These are phyloP conservation scores for Euphorbia corollata DNA, from an alignment of 441 rosid species.

Conservation along the genomic window DNA sequence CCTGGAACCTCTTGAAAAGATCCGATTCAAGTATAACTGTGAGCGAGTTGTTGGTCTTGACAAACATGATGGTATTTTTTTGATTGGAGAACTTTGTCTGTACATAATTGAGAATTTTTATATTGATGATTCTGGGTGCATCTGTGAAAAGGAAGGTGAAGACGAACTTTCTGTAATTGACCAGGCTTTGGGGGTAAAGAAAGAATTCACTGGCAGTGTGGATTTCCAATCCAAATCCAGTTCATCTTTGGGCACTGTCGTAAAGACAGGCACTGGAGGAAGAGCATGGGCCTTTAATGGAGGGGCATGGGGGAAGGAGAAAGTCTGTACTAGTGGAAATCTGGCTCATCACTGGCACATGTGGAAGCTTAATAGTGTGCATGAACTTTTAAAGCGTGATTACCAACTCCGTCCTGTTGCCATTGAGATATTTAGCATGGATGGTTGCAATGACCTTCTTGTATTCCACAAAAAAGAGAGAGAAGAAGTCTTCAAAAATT, in stretches of 20 bases:
- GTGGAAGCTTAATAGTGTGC: constrained; percentile 98
- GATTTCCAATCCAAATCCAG: constrained; percentile 93
- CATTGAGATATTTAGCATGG: constrained; percentile 99
- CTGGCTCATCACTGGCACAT: constrained; percentile 96
- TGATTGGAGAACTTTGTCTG: constrained; percentile 87
- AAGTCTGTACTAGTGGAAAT: constrained; percentile 64
- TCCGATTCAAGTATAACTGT: constrained; percentile 85
- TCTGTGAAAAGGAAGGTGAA: constrained; percentile 96
- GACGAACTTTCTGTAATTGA: constrained; percentile 99
- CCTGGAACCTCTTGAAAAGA: constrained; percentile 93
- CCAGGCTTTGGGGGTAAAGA: constrained; percentile 99
- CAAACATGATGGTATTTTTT: constrained; percentile 97
- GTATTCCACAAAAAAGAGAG: constrained; percentile 99
- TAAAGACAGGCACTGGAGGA: constrained; percentile 73
- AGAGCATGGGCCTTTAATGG: constrained; percentile 99
- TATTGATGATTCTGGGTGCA: constrained; percentile 76
- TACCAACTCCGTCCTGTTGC: constrained; percentile 99
- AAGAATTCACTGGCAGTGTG: constrained; percentile 58
- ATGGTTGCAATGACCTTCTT: constrained; percentile 97
- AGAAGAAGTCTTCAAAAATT: constrained; percentile 97
- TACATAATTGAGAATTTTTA: constrained; percentile 95
- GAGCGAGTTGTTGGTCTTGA: constrained; percentile 98
- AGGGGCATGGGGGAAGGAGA: constrained; percentile 99
- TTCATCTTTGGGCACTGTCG: constrained; percentile 60
- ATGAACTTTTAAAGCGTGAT: constrained; percentile 98